phyloP scores from a whole-genome alignment of 345 rosid genomes.

The Eucalyptus brandiana region DNA sequence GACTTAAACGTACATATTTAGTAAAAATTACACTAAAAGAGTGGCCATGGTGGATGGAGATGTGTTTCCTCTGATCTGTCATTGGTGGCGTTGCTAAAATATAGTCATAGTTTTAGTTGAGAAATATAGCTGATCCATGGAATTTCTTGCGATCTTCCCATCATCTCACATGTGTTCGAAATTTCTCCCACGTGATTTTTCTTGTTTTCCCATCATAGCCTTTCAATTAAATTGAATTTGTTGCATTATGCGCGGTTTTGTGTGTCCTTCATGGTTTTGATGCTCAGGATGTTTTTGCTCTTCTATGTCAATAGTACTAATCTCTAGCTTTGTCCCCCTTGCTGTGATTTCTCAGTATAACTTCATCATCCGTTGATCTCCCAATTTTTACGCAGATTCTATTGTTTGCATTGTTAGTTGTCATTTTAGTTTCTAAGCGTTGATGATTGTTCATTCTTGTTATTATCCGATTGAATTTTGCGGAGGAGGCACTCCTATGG shows the following conservation, averaged over 20 bases:
- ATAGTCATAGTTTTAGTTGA: background rate
- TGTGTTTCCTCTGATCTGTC: background rate
- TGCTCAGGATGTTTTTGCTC: background rate
- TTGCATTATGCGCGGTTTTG: background rate
- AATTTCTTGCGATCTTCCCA: background rate
- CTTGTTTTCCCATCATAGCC: background rate
- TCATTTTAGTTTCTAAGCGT: background rate
- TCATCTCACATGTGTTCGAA: accelerated
- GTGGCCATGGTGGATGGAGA: background rate
- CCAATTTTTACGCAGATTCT: background rate
- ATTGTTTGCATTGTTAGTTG: background rate
- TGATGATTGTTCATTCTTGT: background rate
- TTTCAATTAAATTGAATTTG: background rate
- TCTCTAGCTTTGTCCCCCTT: background rate
- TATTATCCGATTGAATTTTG: background rate
- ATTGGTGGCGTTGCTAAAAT: background rate
- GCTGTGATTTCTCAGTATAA: background rate
- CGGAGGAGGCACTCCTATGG: background rate
- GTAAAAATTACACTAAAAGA: background rate
- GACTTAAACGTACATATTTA: background rate
- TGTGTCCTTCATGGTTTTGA: background rate
- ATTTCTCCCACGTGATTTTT: background rate
- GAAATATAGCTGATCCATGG: background rate
- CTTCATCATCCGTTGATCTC: background rate
- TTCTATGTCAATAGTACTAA: background rate